phyloP scores from a whole-genome alignment of 345 rosid species.

The Lepidium didymum region DNA sequence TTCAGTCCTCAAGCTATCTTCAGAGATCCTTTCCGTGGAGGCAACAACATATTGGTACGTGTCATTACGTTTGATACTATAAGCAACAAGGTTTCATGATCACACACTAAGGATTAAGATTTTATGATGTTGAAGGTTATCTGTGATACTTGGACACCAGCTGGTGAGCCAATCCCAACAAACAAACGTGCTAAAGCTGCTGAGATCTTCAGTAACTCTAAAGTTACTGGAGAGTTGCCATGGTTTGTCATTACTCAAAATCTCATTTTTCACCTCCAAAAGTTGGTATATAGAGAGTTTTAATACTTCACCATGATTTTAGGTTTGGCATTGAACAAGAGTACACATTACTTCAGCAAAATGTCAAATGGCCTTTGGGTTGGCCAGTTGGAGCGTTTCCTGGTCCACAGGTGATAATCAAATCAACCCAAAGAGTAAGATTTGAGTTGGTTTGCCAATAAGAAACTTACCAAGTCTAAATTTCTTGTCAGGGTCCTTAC shows the following conservation, averaged over 20 bases:
- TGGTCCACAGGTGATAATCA: slow-evolving; percentile 77
- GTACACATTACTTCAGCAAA: slow-evolving; percentile 82
- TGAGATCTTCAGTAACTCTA: slow-evolving; percentile 58
- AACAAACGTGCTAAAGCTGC: slow-evolving; percentile 93
- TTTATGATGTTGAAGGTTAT: slow-evolving; percentile 47
- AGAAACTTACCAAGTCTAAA: neutral
- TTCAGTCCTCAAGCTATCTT: slow-evolving; percentile 92
- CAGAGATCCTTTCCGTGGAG: slow-evolving; percentile 96
- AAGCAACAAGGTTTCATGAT: no score
- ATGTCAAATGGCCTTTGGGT: slow-evolving; percentile 96
- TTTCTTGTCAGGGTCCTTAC: slow-evolving; percentile 74
- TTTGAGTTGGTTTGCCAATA: neutral
- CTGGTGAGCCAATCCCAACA: slow-evolving; percentile 96
- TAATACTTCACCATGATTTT: neutral
- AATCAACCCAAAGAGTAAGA: neutral
- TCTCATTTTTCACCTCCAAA: neutral
- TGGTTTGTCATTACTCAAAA: slow-evolving; percentile 42
- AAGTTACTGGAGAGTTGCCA: slow-evolving; percentile 65
- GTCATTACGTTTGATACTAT: neutral
- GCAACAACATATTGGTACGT: slow-evolving; percentile 90
- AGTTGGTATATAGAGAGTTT: neutral
- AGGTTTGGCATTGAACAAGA: slow-evolving; percentile 99
- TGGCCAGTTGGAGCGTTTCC: slow-evolving; percentile 99
- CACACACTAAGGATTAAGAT: neutral
- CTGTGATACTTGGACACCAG: slow-evolving; percentile 86